Evolutionary conservation across 2,329 filamentous ascomycete species (phyloP), one percentile per base, ranked within the genome.

Genomic region (Monosporascus ibericus): DNA sequence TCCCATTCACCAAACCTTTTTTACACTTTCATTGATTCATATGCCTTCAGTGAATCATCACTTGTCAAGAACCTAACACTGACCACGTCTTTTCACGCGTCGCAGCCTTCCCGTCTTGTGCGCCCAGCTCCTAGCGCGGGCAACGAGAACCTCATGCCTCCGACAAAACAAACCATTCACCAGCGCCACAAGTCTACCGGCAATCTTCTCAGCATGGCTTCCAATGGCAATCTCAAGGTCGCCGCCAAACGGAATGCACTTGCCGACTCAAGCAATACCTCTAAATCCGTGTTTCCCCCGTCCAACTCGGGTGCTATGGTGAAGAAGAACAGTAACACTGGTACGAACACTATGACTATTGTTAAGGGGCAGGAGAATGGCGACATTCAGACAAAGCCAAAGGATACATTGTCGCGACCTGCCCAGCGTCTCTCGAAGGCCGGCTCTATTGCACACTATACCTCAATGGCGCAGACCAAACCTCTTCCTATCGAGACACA

Each of bases 181-280:
- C 85, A 90, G 63, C 86, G 87, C 57, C 86, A 90, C 73, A 95
- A 95, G 72, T 95, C 91, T 8, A 85, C 84, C 69, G 70, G 86
- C 71, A 71, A 80, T 78, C 60, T 88, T 72, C 62, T 75, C 65
- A 60, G 59, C 47, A 76, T 75, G 60, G 64, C 81, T 54, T 67
- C 78, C 55, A 74, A 78, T 56, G 77, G 75, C 48, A 77, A 75
- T 39, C 70, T 85, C 58, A 89, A 86, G 69, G 78, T 78, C 50
- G 77, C 81, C 52, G 77, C 85, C 51, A 94, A 92, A 74, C 85
- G 91, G 60, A 84, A 85, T 56, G 89, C 84, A 14, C 91, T 95
- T 70, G 88, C 82, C 48, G 91, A 95, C 67, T 80, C 94, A 56
- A 94, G 88, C 75, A 92, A 92, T 65, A 84, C 79, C 46, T 65